Base-by-base conservation (phyloP, 768 basidiomycete genomes). In the Naganishia kalamii region DNA sequence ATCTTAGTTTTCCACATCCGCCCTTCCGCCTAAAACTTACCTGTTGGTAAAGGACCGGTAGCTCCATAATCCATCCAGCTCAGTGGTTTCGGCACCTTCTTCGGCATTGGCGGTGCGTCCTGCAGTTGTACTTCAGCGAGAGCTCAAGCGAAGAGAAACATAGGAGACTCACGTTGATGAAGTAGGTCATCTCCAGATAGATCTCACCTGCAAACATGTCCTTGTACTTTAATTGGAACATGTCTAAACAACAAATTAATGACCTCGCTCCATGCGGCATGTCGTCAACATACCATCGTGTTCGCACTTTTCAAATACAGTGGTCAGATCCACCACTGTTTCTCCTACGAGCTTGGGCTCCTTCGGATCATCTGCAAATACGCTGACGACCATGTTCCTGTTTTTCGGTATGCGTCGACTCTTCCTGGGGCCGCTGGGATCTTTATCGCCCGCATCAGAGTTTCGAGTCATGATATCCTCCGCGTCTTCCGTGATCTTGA, bases 141-240 rank as follows among this genome's bases (percentile, higher is more conserved):
- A 49, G 23, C 10, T 19, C 12, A 21, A 10, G 12, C 4, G 13
- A 47, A 23, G 8, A 32, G 15, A 25, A 49, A 27, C 17, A 29
- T 4, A 44, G 23, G 21, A 40, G 17, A 69, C 77, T 64, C 43
- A 78, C 83, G 62, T 87, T 85, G 3, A 90, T 84, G 77, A 85
- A 97, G 80, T 86, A 97, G 1, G 93, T 97, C 85, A 96, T 88
- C 77, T 97, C 93, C 17, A 96, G 82, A 74, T 89, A 96, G 11
- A 94, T 69, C 61, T 96, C 90, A 6, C 93, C 93, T 25, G 89
- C 85, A 60, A 85, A 81, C 8, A 85, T 83, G 2, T 85, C 86
- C 78, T 93, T 97, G 80, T 88, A 83, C 77, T 83, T 85, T 29
- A 98, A 81, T 23, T 87, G 87, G 75, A 94, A 92, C 96, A 93